Conservation (phyloP, 2,329 filamentous ascomycete species). For the Fusarium devonianum region DNA sequence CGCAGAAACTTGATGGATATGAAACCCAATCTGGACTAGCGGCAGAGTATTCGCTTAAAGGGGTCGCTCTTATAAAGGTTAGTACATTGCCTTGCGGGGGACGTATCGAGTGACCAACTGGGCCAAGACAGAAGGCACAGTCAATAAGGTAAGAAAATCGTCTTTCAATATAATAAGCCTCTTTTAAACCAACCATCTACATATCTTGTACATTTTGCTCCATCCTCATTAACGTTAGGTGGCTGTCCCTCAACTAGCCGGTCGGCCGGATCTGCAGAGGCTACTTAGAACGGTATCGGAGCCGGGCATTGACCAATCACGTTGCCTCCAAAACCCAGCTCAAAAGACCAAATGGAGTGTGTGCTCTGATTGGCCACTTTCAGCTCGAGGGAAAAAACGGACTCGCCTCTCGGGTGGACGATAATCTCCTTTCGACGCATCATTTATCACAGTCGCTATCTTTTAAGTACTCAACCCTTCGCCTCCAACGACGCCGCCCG, state of each 20-base stretch:
- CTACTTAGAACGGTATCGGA: slow-evolving; percentile 10
- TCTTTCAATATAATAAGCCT: no score
- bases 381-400: slow-evolving; percentile 35
- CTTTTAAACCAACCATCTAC: no score
- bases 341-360: slow-evolving; percentile 5
- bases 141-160: no score
- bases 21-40: slow-evolving; percentile 27
- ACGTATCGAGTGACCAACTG: neutral
- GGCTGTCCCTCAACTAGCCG: no score
- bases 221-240: no score
- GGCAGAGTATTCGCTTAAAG: slow-evolving; percentile 12
- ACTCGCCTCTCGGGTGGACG: slow-evolving; percentile 19
- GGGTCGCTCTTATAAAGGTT: slow-evolving; percentile 10
- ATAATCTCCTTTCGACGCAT: slow-evolving; percentile 20
- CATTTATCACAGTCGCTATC: slow-evolving; percentile 23
- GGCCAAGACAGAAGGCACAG: no score
- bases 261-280: neutral
- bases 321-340: slow-evolving; percentile 5
- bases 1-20: slow-evolving; percentile 32
- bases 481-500: neutral
- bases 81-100: neutral
- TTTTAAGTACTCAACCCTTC: slow-evolving; percentile 1
- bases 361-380: slow-evolving; percentile 30
- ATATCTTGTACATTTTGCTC: no score
- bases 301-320: slow-evolving; percentile 33